Evolutionary conservation across 257 asterid genomes (phyloP), one percentile per base, ranked within the genome.

Genomic region (Ligustrum vulgare): DNA sequence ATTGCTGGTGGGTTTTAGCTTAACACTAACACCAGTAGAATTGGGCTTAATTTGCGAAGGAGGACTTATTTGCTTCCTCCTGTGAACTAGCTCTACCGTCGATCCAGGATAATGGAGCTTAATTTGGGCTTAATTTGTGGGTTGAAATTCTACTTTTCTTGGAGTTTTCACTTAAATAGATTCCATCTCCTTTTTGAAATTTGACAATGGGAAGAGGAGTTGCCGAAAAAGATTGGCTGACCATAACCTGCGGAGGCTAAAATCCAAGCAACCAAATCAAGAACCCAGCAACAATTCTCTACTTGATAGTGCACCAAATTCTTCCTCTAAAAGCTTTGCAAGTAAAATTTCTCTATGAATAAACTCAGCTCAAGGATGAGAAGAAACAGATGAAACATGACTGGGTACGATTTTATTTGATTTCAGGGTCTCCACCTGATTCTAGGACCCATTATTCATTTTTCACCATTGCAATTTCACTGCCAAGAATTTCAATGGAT

Each of bases 21-120:
- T 75, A 73, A 72, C 54, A 65, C 84, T 1, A 82, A 79, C 75
- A 82, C 67, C 73, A 86, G 92, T 70, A 74, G 95, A 62, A 89
- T 90, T 67, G 97, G 98, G 71, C 76, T 94, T 80, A 89, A 92
- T 83, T 85, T 94, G 78, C 98, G 99, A 1, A 97, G 96, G 0
- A 37, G 99, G 69, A 92, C 98, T 23, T 94, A 92, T 82, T 94
- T 92, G 90, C 98, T 2, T 93, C 98, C 0, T 81, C 99, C 0
- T 73, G 96, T 94, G 84, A 94, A 87, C 93, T 96, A 97, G 73
- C 96, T 94, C 47, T 94, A 92, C 84, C 96, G 97, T 74, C 94
- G 98, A 74, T 84, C 99, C 45, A 86, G 98, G 80, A 79, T 79
- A 20, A 84, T 86, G 7, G 99, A 92, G 2, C 86, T 82, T 86